phyloP scores from a whole-genome alignment of 495 filamentous ascomycete species.

The Talaromyces nanjingensis region DNA sequence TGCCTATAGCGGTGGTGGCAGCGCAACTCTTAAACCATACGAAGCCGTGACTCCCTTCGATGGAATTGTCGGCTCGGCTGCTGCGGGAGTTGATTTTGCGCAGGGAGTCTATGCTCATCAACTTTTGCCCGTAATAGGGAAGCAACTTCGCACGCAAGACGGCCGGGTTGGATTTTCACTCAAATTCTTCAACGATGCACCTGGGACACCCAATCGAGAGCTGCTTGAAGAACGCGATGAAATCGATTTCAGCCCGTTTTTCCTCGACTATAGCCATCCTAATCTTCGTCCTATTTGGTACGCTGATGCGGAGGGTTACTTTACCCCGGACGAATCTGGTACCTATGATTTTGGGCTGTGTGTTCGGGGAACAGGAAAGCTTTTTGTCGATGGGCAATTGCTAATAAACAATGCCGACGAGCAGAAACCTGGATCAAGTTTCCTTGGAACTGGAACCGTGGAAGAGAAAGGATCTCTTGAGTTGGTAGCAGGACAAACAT shows the following conservation, averaged over 20 bases:
- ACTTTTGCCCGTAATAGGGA: conserved; percentile 49
- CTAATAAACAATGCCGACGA: conserved; percentile 41
- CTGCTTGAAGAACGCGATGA: conserved; percentile 1
- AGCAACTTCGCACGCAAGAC: neutral
- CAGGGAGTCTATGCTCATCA: conserved; percentile 55
- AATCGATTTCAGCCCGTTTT: conserved; percentile 20
- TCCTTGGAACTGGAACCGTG: conserved; percentile 33
- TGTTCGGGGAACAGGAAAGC: conserved; percentile 63
- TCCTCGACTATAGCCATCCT: conserved; percentile 57
- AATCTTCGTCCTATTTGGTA: conserved; percentile 45
- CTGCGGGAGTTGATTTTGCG: conserved; percentile 34
- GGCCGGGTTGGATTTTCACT: neutral
- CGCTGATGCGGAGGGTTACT: conserved; percentile 52
- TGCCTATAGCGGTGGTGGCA: conserved; percentile 72
- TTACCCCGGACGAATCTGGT: conserved; percentile 53
- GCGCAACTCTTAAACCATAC: conserved; percentile 71
- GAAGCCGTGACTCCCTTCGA: conserved; percentile 66
- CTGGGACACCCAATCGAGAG: neutral
- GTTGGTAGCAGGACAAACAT: conserved; percentile 24
- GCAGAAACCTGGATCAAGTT: conserved; percentile 44
- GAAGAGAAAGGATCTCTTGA: conserved; percentile 46
- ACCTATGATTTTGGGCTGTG: conserved; percentile 70
- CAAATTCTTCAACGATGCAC: neutral
- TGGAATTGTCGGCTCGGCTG: conserved; percentile 51
- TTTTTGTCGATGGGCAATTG: conserved; percentile 58